Evolutionary conservation across 2,329 filamentous ascomycete genomes (phyloP).

Genomic region (Pyrenophora tritici-repentis): DNA sequence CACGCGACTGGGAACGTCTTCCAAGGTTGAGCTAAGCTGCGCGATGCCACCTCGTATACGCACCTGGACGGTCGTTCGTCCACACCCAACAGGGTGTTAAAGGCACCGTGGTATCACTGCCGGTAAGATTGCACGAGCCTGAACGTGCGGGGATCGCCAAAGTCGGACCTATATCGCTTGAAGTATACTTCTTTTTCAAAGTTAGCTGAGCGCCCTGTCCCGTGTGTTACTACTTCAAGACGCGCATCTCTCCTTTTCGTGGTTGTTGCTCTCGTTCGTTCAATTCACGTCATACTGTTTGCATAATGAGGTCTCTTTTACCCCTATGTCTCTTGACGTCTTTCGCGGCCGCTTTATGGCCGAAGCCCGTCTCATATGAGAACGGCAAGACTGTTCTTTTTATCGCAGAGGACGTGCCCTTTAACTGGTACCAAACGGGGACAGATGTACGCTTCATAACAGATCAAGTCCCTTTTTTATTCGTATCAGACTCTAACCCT

Average conservation of each 20-base stretch:
- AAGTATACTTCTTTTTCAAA: background rate
- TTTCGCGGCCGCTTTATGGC: constrained; percentile 50
- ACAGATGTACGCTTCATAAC: constrained; percentile 36
- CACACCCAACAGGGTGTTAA: background rate
- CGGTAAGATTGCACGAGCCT: background rate
- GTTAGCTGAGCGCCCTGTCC: too few relatives aligned
- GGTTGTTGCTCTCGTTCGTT: background rate
- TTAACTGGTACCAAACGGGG: constrained; percentile 44
- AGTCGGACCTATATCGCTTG: constrained; percentile 6
- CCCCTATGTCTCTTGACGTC: constrained; percentile 25
- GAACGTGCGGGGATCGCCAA: background rate
- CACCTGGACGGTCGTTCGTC: background rate
- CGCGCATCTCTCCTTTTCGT: background rate
- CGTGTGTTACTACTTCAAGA: too few relatives aligned
- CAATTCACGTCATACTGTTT: background rate
- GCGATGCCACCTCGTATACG: background rate
- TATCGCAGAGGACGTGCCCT: constrained; percentile 45
- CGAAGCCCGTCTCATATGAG: constrained; percentile 46
- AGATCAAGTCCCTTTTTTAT: constrained; percentile 21
- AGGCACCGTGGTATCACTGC: background rate
- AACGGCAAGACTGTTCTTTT: constrained; percentile 49
- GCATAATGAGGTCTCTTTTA: constrained; percentile 32
- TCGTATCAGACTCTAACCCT: constrained; percentile 28
- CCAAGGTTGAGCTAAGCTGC: background rate
- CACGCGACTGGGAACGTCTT: background rate